phyloP scores from a whole-genome alignment of 805 yeast genomes.

The Millerago galiae region DNA sequence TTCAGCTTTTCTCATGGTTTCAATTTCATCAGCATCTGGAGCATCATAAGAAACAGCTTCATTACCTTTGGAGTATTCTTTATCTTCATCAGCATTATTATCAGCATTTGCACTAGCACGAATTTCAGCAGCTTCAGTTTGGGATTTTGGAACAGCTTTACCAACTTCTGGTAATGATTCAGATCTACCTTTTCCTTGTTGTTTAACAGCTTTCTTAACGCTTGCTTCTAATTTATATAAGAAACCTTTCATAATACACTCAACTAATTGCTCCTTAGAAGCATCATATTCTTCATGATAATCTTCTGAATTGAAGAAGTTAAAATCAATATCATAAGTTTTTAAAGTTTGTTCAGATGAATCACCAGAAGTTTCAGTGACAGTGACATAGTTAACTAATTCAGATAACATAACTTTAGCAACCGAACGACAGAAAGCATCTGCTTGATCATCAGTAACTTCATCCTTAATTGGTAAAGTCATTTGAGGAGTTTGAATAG shows the following conservation, averaged over 20 bases:
- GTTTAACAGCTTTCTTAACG: slow-evolving; percentile 70
- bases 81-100: slow-evolving; percentile 57
- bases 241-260: slow-evolving; percentile 58
- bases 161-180: slow-evolving; percentile 57
- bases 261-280: slow-evolving; percentile 69
- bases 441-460: slow-evolving; percentile 82
- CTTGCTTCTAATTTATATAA: slow-evolving; percentile 63
- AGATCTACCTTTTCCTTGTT: slow-evolving; percentile 41
- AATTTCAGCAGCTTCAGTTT: slow-evolving; percentile 28
- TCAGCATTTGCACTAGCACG: slow-evolving; percentile 27
- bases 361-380: slow-evolving; percentile 81
- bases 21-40: slow-evolving; percentile 93
- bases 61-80: slow-evolving; percentile 54
- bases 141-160: slow-evolving; percentile 56
- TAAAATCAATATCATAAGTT: slow-evolving; percentile 61
- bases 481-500: slow-evolving; percentile 99
- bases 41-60: slow-evolving; percentile 91
- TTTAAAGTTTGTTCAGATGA: slow-evolving; percentile 31
- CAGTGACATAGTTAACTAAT: slow-evolving; percentile 77
- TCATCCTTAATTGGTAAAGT: slow-evolving; percentile 76
- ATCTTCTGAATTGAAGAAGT: slow-evolving; percentile 69
- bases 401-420: slow-evolving; percentile 82
- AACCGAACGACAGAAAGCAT: slow-evolving; percentile 85
- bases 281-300: slow-evolving; percentile 88
- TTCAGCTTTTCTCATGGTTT: slow-evolving; percentile 80